Evolutionary conservation across 371 early-diverging fungal genomes (phyloP).

Genomic region (Saksenaea oblongispora): DNA sequence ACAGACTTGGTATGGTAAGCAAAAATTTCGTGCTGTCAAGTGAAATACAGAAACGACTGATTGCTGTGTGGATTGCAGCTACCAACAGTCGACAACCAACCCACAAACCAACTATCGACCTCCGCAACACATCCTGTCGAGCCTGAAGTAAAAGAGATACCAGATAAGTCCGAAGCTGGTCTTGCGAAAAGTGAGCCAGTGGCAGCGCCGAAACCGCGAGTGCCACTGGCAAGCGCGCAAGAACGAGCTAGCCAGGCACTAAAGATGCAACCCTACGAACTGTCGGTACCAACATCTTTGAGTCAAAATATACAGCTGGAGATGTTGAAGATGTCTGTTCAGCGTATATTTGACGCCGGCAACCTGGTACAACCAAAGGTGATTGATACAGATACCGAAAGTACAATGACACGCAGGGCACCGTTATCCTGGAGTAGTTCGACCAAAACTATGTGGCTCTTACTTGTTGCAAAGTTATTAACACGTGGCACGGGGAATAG

Average conservation of each 20-base stretch:
- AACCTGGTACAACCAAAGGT: constrained; percentile 9
- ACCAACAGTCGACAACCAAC: constrained; percentile 1
- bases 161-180: background rate
- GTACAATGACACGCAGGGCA: constrained; percentile 6
- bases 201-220: background rate
- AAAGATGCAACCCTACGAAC: constrained; percentile 44
- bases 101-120: background rate
- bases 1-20: constrained; percentile 28
- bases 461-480: constrained; percentile 35
- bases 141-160: constrained; percentile 2
- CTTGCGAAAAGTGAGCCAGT: constrained; percentile 2
- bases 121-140: background rate
- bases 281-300: constrained; percentile 21
- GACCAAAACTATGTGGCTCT: constrained; percentile 30
- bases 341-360: constrained; percentile 42
- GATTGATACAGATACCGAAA: constrained; percentile 1
- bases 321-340: constrained; percentile 39
- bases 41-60: background rate
- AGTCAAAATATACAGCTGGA: constrained; percentile 16
- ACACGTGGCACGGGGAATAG: constrained; percentile 24
- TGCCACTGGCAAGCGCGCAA: constrained; percentile 41
- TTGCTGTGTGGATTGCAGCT: background rate
- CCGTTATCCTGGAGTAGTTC: constrained; percentile 7
- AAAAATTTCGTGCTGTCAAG: background rate
- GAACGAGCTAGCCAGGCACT: constrained; percentile 47